These are phyloP conservation scores for Phytopythium montanum DNA, from an alignment of 352 stramenopile species.

Conservation along the genomic window DNA sequence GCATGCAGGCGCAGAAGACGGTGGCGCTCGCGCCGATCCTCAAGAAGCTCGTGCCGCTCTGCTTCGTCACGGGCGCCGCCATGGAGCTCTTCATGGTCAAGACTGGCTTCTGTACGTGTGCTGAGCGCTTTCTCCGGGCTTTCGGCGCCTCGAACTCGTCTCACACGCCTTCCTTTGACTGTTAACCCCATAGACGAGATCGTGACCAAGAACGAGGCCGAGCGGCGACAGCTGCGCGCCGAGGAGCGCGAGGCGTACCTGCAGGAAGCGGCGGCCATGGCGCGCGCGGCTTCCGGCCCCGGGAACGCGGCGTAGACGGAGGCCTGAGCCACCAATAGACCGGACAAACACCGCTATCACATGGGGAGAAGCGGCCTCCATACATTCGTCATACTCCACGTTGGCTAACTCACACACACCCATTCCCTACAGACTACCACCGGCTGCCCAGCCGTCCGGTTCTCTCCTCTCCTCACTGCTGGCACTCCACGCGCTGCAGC, in stretches of 20 bases:
- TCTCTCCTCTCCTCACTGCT: constrained; percentile 3
- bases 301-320: neutral
- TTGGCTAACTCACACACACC: neutral
- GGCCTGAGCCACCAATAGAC: neutral
- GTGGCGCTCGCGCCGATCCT: constrained; percentile 71
- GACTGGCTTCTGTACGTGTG: constrained; percentile 74
- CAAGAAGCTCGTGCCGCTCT: constrained; percentile 80
- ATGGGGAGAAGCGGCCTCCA: neutral
- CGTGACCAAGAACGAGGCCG: constrained; percentile 71
- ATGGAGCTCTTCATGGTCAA: constrained; percentile 91
- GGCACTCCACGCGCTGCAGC: constrained; percentile 36
- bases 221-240: constrained; percentile 59
- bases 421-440: neutral
- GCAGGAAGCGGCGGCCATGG: constrained; percentile 11
- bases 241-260: constrained; percentile 51
- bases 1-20: constrained; percentile 23
- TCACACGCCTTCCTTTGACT: neutral
- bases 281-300: neutral
- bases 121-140: neutral
- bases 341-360: neutral
- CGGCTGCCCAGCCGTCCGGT: neutral
- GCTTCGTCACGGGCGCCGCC: constrained; percentile 75
- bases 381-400: neutral
- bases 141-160: neutral
- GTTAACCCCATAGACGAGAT: constrained; percentile 59